Evolutionary conservation across 2,329 filamentous ascomycete species (phyloP).

Genomic region (Clarireedia sp.): DNA sequence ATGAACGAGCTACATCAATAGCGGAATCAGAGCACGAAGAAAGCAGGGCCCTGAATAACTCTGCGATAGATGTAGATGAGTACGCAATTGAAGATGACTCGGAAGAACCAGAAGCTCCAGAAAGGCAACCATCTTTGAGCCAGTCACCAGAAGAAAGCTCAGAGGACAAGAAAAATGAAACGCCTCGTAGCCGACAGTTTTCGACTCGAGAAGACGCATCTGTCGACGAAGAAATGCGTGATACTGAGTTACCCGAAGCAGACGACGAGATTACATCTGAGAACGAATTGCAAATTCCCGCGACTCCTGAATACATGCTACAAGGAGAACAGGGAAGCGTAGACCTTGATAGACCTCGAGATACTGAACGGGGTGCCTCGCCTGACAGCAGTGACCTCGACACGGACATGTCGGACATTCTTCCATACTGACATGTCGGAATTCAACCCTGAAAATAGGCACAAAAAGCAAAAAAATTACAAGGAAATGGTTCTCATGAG

Average conservation of each 20-base stretch:
- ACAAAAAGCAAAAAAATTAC: no score
- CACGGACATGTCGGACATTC: background rate
- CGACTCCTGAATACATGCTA: background rate
- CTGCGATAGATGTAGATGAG: background rate
- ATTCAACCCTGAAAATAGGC: background rate
- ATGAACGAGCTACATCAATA: background rate
- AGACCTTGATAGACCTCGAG: background rate
- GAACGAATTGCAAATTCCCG: no score
- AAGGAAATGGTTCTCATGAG: no score
- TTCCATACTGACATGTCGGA: background rate
- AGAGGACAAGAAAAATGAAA: background rate
- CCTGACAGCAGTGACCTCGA: background rate
- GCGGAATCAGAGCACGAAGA: background rate
- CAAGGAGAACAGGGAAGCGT: background rate
- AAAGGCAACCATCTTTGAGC: background rate
- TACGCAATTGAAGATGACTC: background rate
- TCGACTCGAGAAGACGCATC: background rate
- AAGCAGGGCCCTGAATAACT: background rate
- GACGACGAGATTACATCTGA: background rate
- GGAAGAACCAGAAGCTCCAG: background rate
- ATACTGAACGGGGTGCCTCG: no score
- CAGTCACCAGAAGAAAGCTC: background rate
- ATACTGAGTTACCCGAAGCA: background rate
- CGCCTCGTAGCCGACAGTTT: background rate
- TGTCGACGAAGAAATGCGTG: background rate